A percentile compares a stretch with the other conserved stretches of the same genome.
Conservation (phyloP, 192 early-diverging fungal species). For the Umbelopsis ramanniana region DNA sequence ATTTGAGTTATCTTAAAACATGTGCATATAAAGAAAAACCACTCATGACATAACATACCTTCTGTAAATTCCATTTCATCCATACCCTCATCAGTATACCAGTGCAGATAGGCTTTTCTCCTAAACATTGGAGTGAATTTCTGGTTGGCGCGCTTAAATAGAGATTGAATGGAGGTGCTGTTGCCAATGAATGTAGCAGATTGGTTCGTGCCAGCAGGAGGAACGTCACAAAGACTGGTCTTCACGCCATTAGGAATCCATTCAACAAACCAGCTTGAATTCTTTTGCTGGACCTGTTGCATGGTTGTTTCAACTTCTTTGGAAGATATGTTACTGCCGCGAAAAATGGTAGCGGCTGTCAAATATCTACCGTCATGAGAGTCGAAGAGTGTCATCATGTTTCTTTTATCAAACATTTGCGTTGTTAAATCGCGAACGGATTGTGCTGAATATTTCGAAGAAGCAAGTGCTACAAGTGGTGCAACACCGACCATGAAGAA, state of each 20-base stretch:
- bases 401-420: constrained; percentile 84
- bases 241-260: constrained; percentile 97
- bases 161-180: constrained; percentile 85
- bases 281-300: constrained; percentile 64
- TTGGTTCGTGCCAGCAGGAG: constrained; percentile 83
- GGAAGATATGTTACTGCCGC: constrained; percentile 66
- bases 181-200: constrained; percentile 90
- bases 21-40: not conserved
- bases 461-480: constrained; percentile 81
- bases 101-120: constrained; percentile 83
- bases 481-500: constrained; percentile 97
- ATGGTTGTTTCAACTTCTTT: constrained; percentile 81
- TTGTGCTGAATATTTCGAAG: constrained; percentile 82
- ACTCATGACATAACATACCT: constrained; percentile 49
- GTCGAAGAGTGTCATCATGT: constrained; percentile 94
- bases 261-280: constrained; percentile 81
- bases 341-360: constrained; percentile 81
- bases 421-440: constrained; percentile 83
- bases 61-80: constrained; percentile 87
- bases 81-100: constrained; percentile 90
- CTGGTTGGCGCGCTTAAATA: constrained; percentile 85
- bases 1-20: not conserved
- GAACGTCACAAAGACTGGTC: constrained; percentile 77
- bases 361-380: constrained; percentile 94
- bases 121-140: constrained; percentile 83